These are phyloP conservation scores for Microdochium nivale DNA, from an alignment of 2,329 filamentous ascomycete species.

Conservation along the genomic window DNA sequence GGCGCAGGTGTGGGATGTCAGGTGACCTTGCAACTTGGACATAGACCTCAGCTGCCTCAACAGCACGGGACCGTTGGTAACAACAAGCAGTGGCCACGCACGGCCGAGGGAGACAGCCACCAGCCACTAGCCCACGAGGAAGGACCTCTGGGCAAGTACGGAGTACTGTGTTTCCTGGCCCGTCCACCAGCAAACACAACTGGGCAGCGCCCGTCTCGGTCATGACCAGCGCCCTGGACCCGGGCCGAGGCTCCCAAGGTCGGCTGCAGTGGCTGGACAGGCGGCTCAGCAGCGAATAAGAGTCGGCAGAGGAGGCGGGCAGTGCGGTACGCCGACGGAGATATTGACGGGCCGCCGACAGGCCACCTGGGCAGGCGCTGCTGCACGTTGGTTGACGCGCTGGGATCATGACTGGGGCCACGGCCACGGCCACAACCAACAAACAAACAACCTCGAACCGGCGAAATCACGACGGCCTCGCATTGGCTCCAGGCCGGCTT, in stretches of 20 bases:
- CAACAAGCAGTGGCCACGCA: background rate
- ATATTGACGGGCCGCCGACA: background rate
- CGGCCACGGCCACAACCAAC: background rate
- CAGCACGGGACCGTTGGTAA: no score
- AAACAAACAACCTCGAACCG: background rate
- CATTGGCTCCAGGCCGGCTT: background rate
- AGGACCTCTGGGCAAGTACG: no score
- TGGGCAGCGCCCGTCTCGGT: background rate
- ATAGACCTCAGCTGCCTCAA: no score
- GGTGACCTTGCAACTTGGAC: no score
- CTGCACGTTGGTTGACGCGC: background rate
- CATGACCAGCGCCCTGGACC: background rate
- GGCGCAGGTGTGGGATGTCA: no score
- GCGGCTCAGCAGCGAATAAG: background rate
- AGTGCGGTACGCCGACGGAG: background rate
- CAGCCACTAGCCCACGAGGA: no score
- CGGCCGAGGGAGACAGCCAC: no score
- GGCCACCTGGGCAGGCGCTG: background rate
- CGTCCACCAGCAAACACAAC: background rate
- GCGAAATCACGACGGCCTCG: background rate
- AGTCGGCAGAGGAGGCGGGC: background rate
- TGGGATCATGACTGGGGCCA: background rate
- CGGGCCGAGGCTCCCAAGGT: background rate
- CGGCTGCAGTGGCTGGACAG: no score
- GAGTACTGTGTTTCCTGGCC: no score